Base-by-base conservation (phyloP, 345 rosid genomes). In the Rubroshorea leprosula region DNA sequence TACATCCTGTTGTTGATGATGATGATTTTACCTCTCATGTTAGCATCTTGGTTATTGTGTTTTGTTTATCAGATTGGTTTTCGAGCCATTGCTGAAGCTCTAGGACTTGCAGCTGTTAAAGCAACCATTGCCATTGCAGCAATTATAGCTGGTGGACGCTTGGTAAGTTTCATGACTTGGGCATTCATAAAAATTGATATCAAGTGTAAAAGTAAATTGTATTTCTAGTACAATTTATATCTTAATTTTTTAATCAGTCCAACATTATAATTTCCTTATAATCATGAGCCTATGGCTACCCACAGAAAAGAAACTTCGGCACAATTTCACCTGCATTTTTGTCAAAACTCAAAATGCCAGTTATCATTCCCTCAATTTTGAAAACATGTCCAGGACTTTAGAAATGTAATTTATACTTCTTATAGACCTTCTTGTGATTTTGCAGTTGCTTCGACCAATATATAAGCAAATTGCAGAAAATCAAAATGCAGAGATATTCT, bases 31-130 rank as follows among this genome's bases (percentile, higher is more conserved):
- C 23, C 18, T 27, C 49, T 68, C 17, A 51, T 64, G 17, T 47
- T 18, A 49, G 58, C 46, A 53, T 24, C 52, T 58, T 60, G 35
- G 57, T 12, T 54, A 15, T n/a, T n/a, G n/a, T n/a, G n/a, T n/a
- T 19, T 54, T 76, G 54, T 27, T 41, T 78, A 76, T 58, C 83
- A 93, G 97, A 73, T 93, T 72, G 99, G 99, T 64, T 83, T 93
- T 76, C 86, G 87, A 78, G 95, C 99, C 63, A 93, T 93, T 67
- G 94, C 94, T 50, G 99, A 93, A 72, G 99, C 99, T 75, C 96
- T 93, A 72, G 99, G 99, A 64, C 45, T 86, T 54, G 99, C 99
- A 64, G 97, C 88, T 72, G 94, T 93, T 63, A 93, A 86, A 78
- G 97, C 97, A 17, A 83, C 81, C 25, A 85, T 89, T 79, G 99